Conservation (phyloP, 352 stramenopile genomes). For the Globisporangium orthogonon region DNA sequence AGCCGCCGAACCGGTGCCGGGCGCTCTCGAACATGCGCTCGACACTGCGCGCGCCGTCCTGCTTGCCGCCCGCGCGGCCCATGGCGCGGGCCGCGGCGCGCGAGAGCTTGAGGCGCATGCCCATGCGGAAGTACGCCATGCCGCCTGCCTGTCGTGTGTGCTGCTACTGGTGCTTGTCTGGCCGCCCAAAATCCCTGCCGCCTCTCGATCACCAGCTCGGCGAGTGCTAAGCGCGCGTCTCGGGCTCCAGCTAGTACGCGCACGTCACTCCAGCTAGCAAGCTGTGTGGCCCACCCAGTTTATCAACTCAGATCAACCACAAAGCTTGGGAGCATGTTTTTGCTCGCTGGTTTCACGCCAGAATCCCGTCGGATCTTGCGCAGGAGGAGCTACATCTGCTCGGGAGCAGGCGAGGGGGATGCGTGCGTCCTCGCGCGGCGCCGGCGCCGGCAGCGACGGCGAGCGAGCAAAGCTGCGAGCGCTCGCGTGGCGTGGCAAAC, state of each 20-base stretch:
- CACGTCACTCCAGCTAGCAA: neutral
- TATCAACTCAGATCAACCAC: neutral
- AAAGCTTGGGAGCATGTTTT: neutral
- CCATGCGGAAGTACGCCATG: conserved; percentile 74
- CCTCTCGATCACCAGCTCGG: neutral
- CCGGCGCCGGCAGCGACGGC: too few relatives aligned
- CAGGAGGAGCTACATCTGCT: neutral
- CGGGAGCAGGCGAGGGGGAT: too few relatives aligned
- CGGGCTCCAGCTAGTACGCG: neutral
- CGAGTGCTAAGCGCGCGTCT: neutral
- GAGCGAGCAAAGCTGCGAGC: too few relatives aligned
- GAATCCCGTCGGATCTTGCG: neutral
- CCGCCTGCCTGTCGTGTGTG: neutral
- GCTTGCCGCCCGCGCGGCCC: conserved; percentile 43
- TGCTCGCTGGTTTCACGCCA: neutral
- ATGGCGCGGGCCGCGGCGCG: conserved; percentile 55
- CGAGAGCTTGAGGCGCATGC: conserved; percentile 56
- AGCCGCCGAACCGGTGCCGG: conserved; percentile 57
- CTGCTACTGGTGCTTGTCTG: conserved; percentile 7
- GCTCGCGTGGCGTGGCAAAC: too few relatives aligned
- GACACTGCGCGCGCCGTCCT: conserved; percentile 36
- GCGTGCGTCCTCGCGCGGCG: neutral
- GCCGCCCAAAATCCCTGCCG: neutral
- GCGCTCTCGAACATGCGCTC: conserved; percentile 57
- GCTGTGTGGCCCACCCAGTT: neutral